Conservation (phyloP, 225 moss, liverwort and hornwort species). For the Bryoerythrophyllum caledonicum region DNA sequence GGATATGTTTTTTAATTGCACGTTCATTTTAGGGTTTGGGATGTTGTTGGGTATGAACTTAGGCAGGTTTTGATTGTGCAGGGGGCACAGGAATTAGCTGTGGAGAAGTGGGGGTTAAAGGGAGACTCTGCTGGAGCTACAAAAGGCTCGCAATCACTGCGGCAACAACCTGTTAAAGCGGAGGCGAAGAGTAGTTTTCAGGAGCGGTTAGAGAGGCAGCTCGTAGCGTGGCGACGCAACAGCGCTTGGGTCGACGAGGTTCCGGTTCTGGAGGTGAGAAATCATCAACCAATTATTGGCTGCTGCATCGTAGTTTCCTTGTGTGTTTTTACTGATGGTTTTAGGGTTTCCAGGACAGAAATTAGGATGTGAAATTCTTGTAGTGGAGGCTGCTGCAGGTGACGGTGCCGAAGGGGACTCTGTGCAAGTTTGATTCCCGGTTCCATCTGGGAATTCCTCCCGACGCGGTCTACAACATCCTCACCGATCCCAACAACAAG, state of each 20-base stretch:
- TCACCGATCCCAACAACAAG: constrained; percentile 86
- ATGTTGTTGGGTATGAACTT: background rate
- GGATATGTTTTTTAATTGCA: background rate
- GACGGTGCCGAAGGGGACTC: constrained; percentile 73
- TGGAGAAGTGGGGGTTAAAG: constrained; percentile 33
- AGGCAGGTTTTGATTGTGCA: constrained; percentile 14
- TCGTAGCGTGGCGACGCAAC: constrained; percentile 54
- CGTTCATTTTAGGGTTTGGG: background rate
- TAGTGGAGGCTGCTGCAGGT: constrained; percentile 69
- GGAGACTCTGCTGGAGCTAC: constrained; percentile 2
- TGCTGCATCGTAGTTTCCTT: background rate
- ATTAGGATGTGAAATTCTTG: constrained; percentile 38
- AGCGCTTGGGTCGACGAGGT: constrained; percentile 49
- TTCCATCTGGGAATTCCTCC: constrained; percentile 89
- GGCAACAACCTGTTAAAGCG: background rate
- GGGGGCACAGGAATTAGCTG: constrained; percentile 46
- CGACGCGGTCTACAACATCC: constrained; percentile 69
- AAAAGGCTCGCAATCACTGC: background rate
- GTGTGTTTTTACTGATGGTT: constrained; percentile 19
- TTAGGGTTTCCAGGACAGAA: constrained; percentile 38
- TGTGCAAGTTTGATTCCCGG: constrained; percentile 79
- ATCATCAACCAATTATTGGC: no score
- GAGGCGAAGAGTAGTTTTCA: background rate
- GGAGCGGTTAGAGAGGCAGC: constrained; percentile 42
- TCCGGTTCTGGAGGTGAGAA: constrained; percentile 39